A percentile compares a stretch with the other conserved stretches of the same genome.
Evolutionary conservation across 495 filamentous ascomycete genomes (phyloP).

Genomic region (Daldinia caldariorum): DNA sequence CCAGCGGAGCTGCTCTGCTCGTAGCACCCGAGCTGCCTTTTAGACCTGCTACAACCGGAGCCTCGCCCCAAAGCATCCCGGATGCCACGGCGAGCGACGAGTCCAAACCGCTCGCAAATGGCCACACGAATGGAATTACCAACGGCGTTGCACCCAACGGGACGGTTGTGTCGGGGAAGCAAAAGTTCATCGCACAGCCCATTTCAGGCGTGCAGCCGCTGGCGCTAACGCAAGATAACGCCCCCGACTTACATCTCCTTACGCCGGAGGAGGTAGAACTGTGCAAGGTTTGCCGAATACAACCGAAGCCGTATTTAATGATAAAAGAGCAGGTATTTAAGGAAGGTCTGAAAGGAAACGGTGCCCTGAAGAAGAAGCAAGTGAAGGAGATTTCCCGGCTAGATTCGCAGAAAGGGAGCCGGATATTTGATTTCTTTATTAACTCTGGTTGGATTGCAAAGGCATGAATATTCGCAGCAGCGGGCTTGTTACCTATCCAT

Average conservation of each 20-base stretch:
- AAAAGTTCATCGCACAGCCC: constrained; percentile 56
- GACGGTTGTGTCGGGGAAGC: constrained; percentile 49
- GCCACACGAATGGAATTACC: constrained; percentile 46
- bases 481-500: too few relatives aligned
- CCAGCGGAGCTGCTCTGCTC: constrained; percentile 74
- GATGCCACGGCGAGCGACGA: constrained; percentile 49
- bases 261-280: constrained; percentile 84
- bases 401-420: constrained; percentile 63
- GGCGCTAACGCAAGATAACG: constrained; percentile 76
- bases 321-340: constrained; percentile 91
- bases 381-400: constrained; percentile 70
- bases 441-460: constrained; percentile 92
- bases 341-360: constrained; percentile 88
- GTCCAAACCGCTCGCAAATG: constrained; percentile 54
- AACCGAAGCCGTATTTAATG: constrained; percentile 92
- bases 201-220: constrained; percentile 70
- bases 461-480: constrained; percentile 47
- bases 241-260: constrained; percentile 86
- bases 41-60: constrained; percentile 51
- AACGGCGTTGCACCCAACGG: constrained; percentile 56
- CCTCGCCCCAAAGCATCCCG: constrained; percentile 24
- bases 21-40: constrained; percentile 79
- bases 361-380: constrained; percentile 88
- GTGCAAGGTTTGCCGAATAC: constrained; percentile 80
- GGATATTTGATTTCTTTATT: constrained; percentile 94